Conservation (phyloP, 306 rosid species). For the Hylodesmum podocarpum region DNA sequence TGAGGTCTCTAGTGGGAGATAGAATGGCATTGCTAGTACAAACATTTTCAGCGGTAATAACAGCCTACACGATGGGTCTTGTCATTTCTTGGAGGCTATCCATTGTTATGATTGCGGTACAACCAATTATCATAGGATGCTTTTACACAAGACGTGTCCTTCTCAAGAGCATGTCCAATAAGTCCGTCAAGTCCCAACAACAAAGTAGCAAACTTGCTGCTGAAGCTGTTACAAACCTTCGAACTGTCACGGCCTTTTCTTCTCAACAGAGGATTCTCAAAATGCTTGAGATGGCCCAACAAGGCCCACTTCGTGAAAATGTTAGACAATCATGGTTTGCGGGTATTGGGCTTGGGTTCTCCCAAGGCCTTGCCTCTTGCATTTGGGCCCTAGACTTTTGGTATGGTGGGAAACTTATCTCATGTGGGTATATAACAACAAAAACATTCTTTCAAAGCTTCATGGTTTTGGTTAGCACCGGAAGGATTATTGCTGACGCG, state of each 20-base stretch:
- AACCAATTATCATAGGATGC: constrained; percentile 46
- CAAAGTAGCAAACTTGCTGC: constrained; percentile 48
- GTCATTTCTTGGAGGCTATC: constrained; percentile 54
- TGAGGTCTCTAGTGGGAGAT: constrained; percentile 63
- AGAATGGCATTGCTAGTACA: constrained; percentile 47
- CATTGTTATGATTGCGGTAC: constrained; percentile 39
- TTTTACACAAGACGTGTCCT: constrained; percentile 42
- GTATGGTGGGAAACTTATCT: constrained; percentile 51
- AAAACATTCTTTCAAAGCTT: constrained; percentile 34
- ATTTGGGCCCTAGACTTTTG: constrained; percentile 35
- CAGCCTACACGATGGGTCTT: constrained; percentile 52
- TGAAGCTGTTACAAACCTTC: constrained; percentile 48
- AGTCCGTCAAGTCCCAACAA: constrained; percentile 38
- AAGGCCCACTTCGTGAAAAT: constrained; percentile 39
- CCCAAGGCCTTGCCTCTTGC: constrained; percentile 28
- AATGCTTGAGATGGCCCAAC: constrained; percentile 36
- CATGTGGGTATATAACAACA: not conserved
- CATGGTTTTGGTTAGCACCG: constrained; percentile 40
- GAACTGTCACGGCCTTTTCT: constrained; percentile 49
- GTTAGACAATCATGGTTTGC: constrained; percentile 42
- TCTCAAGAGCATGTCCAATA: constrained; percentile 38
- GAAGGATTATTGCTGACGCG: constrained; percentile 52
- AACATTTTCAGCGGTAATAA: constrained; percentile 37
- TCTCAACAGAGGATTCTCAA: constrained; percentile 44
- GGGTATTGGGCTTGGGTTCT: constrained; percentile 40